Evolutionary conservation across 2,329 filamentous ascomycete species (phyloP), one percentile per base, ranked within the genome.

Genomic region (Alternaria sp.): DNA sequence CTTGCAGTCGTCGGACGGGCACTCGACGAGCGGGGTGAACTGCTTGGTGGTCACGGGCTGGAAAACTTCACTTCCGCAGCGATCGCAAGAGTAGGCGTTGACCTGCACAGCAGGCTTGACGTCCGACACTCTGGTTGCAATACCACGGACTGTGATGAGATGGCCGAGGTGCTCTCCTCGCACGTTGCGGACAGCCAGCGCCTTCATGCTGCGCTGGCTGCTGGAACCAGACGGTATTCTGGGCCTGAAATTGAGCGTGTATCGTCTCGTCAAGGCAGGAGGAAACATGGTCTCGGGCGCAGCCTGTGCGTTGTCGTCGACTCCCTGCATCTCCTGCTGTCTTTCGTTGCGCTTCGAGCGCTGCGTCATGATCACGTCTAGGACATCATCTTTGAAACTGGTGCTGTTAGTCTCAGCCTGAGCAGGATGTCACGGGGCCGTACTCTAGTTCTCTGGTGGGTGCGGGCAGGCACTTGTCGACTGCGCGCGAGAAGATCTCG

Each of bases 61-160:
- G 86, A 98, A 99, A 75, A 99, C 95, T 82, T 99, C 96, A 78
- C 92, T 94, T 62, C 96, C 96, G 76, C 96, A 99, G 65, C 93
- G 90, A 80, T 99, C 96, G 82, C 96, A 99, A 57, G 94, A 96
- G 82, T 99, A 99, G 41, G 96, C 96, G 79, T 97, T 97, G 76
- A 99, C 96, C 77, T 95, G 92, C n/a, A 98, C 92, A 11, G 96
- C 90, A 41, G 96, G 96, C 85, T 99, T 99, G 73, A 99, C 96
- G 77, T 99, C 96, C 3, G 96, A 97, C 2, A 98, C 96, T 76
- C 96, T 88, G 1, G 96, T 99, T 3, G 94, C 90, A 68, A 99
- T 99, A 68, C 94, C 95, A 61, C 96, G 90, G 53, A 99, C 88
- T 5, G 96, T 98, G 78, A 99, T 98, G 67, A 99, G 87, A 73